Evolutionary conservation across 805 yeast genomes (phyloP).

Genomic region (Metschnikowia dekortorum): DNA sequence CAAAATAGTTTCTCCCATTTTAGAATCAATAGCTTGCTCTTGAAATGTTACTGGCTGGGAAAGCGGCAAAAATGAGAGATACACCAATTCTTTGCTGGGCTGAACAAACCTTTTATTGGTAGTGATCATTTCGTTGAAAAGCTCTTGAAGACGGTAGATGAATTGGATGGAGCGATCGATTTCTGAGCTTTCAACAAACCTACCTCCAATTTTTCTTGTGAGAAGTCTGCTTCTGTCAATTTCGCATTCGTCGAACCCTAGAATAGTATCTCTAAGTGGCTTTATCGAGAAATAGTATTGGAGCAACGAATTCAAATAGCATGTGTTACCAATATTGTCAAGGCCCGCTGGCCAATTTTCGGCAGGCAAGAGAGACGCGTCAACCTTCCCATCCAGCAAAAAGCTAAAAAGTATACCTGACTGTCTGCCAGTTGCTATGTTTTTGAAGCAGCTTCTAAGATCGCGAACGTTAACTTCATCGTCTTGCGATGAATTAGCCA

Average conservation of each 20-base stretch:
- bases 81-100: constrained; percentile 82
- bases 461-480: constrained; percentile 46
- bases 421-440: constrained; percentile 50
- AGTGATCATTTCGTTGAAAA: constrained; percentile 67
- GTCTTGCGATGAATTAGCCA: constrained; percentile 10
- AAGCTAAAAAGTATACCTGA: constrained; percentile 55
- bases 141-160: constrained; percentile 61
- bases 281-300: constrained; percentile 86
- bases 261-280: constrained; percentile 68
- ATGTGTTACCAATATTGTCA: constrained; percentile 93
- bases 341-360: constrained; percentile 86
- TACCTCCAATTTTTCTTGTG: constrained; percentile 76
- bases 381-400: constrained; percentile 58
- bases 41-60: constrained; percentile 62
- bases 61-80: constrained; percentile 75
- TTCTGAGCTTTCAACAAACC: constrained; percentile 74
- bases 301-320: constrained; percentile 75
- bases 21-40: constrained; percentile 5
- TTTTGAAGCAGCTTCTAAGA: constrained; percentile 54
- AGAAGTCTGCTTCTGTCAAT: constrained; percentile 10
- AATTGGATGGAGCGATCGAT: constrained; percentile 80
- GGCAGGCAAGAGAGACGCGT: constrained; percentile 53
- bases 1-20: constrained; percentile 2
- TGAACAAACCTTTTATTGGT: constrained; percentile 61
- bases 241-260: constrained; percentile 46